Evolutionary conservation across 257 asterid species (phyloP), one percentile per base, ranked within the genome.

Genomic region (Penstemon newberryi): DNA sequence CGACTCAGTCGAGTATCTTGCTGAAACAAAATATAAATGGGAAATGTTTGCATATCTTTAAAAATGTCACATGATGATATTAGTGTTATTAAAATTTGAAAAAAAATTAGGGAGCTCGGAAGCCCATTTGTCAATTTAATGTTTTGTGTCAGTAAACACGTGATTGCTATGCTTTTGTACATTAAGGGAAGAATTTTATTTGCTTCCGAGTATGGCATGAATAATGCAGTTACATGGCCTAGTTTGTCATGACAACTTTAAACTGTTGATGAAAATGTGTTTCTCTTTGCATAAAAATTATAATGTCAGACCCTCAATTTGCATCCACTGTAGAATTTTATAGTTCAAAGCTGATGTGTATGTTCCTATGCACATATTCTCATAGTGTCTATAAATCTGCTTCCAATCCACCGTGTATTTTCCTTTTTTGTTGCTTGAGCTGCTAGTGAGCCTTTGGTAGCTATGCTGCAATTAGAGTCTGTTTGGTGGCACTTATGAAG

Each of bases 401-500:
- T 44, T 62, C 52, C 12, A 15, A 8, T 25, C 33, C 33, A 25
- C 33, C 33, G 2, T 25, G 33, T 25, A 25, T 25, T 25, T 25
- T 25, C 2, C 33, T 25, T 25, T 25, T 25, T 25, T 25, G 33
- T 5, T 8, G 13, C 11, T 43, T 49, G 44, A 47, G 15, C 37
- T 64, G 15, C 46, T 25, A 36, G 57, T 11, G 55, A 54, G 44
- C 63, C 52, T 36, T 5, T 39, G 52, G 53, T 8, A 53, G 19
- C 3, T 50, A 40, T 40, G 19, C 45, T 52, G 61, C 43, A 25
- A 50, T 12, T 47, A 64, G 40, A 7, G 37, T 61, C 50, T 19
- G 39, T 70, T 59, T 61, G 33, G 55, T 37, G 58, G 18, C 45
- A 18, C 9, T 56, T 19, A 53, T 46, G 37, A n/a, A 54, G 70